phyloP scores from a whole-genome alignment of 768 basidiomycete genomes.

The Dioszegia crocea region DNA sequence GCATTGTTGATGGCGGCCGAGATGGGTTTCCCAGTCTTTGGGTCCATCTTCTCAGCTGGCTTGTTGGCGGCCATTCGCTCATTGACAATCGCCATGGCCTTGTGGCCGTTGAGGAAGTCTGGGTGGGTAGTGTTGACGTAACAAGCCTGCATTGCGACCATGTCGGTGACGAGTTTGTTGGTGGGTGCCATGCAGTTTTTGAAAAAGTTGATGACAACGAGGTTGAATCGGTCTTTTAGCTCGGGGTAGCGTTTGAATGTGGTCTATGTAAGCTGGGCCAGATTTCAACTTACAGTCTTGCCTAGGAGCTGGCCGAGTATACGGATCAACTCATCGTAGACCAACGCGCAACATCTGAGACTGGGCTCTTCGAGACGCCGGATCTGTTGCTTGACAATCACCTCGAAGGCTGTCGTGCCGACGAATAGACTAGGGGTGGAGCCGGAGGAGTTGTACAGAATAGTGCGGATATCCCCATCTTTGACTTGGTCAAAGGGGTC shows the following conservation, averaged over 20 bases:
- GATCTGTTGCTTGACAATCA: conserved; percentile 99
- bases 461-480: conserved; percentile 92
- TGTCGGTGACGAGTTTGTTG: conserved; percentile 85
- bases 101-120: conserved; percentile 95
- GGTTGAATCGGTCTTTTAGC: conserved; percentile 92
- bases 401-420: conserved; percentile 93
- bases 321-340: conserved; percentile 95
- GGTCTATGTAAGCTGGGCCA: conserved; percentile 61
- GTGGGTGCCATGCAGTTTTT: conserved; percentile 90
- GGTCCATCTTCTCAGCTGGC: conserved; percentile 63
- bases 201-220: conserved; percentile 95
- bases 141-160: conserved; percentile 96
- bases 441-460: conserved; percentile 98
- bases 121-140: conserved; percentile 99
- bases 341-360: conserved; percentile 88
- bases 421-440: conserved; percentile 95
- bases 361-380: conserved; percentile 90
- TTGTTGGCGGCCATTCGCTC: conserved; percentile 72
- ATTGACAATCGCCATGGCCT: conserved; percentile 79
- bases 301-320: conserved; percentile 85
- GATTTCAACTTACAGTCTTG: conserved; percentile 70
- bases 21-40: conserved; percentile 64
- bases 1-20: conserved; percentile 76
- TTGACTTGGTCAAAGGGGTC: conserved; percentile 99
- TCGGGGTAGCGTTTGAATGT: conserved; percentile 94